phyloP scores from a whole-genome alignment of 352 stramenopile species.

The Globisporangium ultimum region DNA sequence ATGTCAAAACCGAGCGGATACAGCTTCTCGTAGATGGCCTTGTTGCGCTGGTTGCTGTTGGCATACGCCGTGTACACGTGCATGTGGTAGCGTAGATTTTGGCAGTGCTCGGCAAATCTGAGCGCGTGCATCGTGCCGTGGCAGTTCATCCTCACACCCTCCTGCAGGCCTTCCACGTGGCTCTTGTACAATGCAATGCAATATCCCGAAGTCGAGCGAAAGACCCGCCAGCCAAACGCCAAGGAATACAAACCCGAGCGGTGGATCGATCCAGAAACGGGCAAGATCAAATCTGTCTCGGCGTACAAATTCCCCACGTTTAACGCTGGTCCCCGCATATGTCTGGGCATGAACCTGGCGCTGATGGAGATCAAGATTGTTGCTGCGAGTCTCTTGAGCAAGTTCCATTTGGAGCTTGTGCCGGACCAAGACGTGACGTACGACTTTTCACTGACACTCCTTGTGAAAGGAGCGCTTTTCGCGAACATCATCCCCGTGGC shows the following conservation, averaged over 20 bases:
- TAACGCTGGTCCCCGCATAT: slow-evolving; percentile 30
- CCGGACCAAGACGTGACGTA: neutral
- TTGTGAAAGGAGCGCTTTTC: slow-evolving; percentile 1
- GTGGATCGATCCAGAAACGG: slow-evolving; percentile 26
- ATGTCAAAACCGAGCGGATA: slow-evolving; percentile 85
- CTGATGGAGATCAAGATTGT: slow-evolving; percentile 32
- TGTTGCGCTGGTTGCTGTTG: slow-evolving; percentile 74
- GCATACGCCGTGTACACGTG: slow-evolving; percentile 86
- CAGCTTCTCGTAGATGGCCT: slow-evolving; percentile 61
- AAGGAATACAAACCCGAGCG: slow-evolving; percentile 49
- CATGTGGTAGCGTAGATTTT: slow-evolving; percentile 49
- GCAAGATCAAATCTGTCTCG: slow-evolving; percentile 19
- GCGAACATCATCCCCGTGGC: too few relatives aligned
- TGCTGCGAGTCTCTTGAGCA: slow-evolving; percentile 39
- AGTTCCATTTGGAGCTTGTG: slow-evolving; percentile 20
- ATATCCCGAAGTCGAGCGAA: slow-evolving; percentile 25
- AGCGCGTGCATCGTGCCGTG: slow-evolving; percentile 60
- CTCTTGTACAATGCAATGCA: slow-evolving; percentile 36
- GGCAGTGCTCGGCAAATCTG: slow-evolving; percentile 57
- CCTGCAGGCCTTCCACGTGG: too few relatives aligned
- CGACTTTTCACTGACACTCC: neutral
- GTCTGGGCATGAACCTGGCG: slow-evolving; percentile 26
- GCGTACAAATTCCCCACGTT: slow-evolving; percentile 33
- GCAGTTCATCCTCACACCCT: slow-evolving; percentile 89
- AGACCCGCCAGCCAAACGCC: slow-evolving; percentile 26